These are phyloP conservation scores for Phialophora macrospora DNA, from an alignment of 2,329 filamentous ascomycete genomes.

Conservation along the genomic window DNA sequence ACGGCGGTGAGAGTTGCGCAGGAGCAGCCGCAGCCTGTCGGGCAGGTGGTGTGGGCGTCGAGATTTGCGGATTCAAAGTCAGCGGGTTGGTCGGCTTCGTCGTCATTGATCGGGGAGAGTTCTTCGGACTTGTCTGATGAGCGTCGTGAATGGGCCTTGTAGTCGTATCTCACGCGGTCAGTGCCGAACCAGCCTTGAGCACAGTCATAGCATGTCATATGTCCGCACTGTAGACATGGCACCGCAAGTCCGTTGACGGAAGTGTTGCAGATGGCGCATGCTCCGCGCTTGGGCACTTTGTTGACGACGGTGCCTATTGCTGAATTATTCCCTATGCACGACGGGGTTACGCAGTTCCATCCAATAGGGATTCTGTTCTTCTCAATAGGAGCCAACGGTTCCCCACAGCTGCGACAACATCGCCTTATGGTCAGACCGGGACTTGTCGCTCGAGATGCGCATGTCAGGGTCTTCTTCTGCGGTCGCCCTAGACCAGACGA, in stretches of 20 bases:
- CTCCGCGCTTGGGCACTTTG: conserved; percentile 38
- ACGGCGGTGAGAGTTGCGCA: conserved; percentile 49
- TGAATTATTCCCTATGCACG: conserved; percentile 43
- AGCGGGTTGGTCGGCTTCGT: conserved; percentile 20
- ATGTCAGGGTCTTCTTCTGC: conserved; percentile 17
- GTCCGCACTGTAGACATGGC: conserved; percentile 55
- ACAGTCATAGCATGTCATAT: conserved; percentile 54
- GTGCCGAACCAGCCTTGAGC: conserved; percentile 51
- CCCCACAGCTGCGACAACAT: conserved; percentile 50
- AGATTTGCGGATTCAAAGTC: conserved; percentile 24
- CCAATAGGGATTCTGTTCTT: conserved; percentile 39
- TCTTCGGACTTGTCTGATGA: conserved; percentile 29
- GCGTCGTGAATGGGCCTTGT: conserved; percentile 18
- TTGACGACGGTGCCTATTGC: neutral
- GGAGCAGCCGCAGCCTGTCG: conserved; percentile 55
- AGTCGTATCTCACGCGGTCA: conserved; percentile 8
- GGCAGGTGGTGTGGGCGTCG: conserved; percentile 43
- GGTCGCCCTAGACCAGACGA: conserved; percentile 13
- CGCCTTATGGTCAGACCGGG: conserved; percentile 49
- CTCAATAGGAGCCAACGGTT: conserved; percentile 36
- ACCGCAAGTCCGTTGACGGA: conserved; percentile 51
- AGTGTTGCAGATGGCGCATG: conserved; percentile 53
- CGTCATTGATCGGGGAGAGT: conserved; percentile 23
- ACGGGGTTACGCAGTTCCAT: conserved; percentile 38
- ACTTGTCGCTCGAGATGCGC: conserved; percentile 24